phyloP scores from a whole-genome alignment of 306 rosid genomes.

The Oemleria cerasiformis region DNA sequence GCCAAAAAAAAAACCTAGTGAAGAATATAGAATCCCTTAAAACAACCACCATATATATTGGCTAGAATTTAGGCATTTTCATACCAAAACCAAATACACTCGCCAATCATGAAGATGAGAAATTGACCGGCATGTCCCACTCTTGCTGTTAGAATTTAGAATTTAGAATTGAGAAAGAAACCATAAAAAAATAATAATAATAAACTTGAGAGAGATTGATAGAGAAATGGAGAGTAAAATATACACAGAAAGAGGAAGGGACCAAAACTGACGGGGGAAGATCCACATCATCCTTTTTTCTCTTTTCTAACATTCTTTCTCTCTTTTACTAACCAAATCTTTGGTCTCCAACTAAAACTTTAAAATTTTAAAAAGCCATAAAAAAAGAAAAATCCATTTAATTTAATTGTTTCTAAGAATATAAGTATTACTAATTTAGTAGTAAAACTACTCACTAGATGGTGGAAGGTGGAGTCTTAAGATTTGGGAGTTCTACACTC shows the following conservation, averaged over 20 bases:
- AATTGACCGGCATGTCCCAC: background rate
- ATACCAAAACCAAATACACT: background rate
- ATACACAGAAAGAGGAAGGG: background rate
- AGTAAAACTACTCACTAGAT: too few species aligned
- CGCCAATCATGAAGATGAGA: background rate
- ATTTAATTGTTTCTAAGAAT: slow-evolving; percentile 29
- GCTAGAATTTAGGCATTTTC: background rate
- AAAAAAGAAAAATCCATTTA: slow-evolving; percentile 14
- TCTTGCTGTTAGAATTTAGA: background rate
- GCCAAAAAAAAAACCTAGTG: background rate
- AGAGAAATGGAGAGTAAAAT: slow-evolving; percentile 11
- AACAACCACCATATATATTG: background rate
- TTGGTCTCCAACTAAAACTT: slow-evolving; percentile 24
- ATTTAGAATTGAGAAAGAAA: background rate
- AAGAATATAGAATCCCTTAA: background rate
- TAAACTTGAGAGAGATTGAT: background rate
- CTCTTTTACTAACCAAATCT: slow-evolving; percentile 19
- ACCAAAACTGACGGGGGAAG: background rate
- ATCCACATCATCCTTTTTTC: slow-evolving; percentile 12
- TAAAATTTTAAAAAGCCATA: too few species aligned
- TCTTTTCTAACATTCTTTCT: slow-evolving; percentile 10
- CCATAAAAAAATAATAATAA: too few species aligned
- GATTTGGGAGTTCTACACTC: too few species aligned
- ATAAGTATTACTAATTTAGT: too few species aligned
- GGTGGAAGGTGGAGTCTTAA: too few species aligned